Conservation (phyloP, 1,284 basidiomycete genomes). For the Fomes fomentarius region DNA sequence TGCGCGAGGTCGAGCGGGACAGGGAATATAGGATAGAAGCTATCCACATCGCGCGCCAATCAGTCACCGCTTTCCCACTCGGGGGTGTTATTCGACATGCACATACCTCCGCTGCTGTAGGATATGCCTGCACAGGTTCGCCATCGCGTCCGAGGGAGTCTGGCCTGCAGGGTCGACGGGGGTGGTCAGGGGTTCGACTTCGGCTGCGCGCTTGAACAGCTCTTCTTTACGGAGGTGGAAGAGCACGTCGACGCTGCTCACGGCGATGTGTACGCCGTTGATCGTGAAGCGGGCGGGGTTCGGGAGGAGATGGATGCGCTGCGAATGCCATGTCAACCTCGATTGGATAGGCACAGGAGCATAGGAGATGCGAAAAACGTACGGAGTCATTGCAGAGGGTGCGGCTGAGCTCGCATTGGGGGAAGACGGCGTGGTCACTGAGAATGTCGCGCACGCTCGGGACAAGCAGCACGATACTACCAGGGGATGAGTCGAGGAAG, state of each 20-base stretch:
- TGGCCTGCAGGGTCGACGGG: constrained; percentile 40
- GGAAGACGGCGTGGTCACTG: constrained; percentile 83
- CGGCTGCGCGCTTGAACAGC: constrained; percentile 71
- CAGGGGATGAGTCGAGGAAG: constrained; percentile 66
- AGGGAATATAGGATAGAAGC: constrained; percentile 96
- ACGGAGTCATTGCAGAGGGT: constrained; percentile 50
- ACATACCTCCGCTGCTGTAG: constrained; percentile 83
- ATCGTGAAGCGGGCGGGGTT: constrained; percentile 88
- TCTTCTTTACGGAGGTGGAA: constrained; percentile 91
- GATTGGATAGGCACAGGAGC: neutral
- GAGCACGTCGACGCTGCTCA: constrained; percentile 83
- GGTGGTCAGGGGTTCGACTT: constrained; percentile 56
- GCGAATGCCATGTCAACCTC: neutral
- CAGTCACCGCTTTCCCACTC: too few relatives aligned
- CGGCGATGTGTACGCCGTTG: constrained; percentile 82
- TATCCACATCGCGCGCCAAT: too few relatives aligned
- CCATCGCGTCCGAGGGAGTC: constrained; percentile 72
- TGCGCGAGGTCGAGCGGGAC: constrained; percentile 71
- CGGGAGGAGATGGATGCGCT: constrained; percentile 82
- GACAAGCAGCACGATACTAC: constrained; percentile 75
- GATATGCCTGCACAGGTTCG: constrained; percentile 78
- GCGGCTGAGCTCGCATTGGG: constrained; percentile 75
- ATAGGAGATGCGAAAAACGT: constrained; percentile 24
- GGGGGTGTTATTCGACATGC: too few relatives aligned
- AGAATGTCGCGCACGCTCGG: constrained; percentile 86